Evolutionary conservation across 2,329 filamentous ascomycete species (phyloP), one percentile per base, ranked within the genome.

Genomic region (Huntiella savannae): DNA sequence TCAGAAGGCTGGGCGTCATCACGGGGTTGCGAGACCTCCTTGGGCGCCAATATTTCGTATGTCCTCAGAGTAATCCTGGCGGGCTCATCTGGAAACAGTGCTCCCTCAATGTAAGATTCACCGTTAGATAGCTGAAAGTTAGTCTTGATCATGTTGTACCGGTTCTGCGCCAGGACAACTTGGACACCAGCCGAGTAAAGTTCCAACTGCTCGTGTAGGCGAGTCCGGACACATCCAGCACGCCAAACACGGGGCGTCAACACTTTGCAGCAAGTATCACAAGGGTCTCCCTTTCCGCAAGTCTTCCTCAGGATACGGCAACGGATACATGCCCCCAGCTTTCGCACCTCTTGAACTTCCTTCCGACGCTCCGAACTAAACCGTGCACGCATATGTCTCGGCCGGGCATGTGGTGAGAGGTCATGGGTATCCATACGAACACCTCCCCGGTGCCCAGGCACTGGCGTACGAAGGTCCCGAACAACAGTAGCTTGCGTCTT

Each of bases 301-400:
- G 73, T 76, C 60, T 80, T 80, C 48, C 75, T 68, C 33, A 80
- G 59, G 51, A 79, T 78, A 34, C 75, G 68, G 54, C 76, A 80
- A 39, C 76, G 65, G 45, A 79, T 77, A 53, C 76, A 80, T 10
- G 76, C 75, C 4, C 76, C 76, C 33, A 75, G 68, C 53, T 75
- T 75, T 17, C 76, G 70, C 16, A 79, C 72, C 51, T 75, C 71
- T 52, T 77, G 73, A 2, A 80, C 75, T 54, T 79, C 72, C 55
- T 73, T 76, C 16, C 76, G 65, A n/a, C 76, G 65, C 1, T 62
- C 62, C 4, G 71, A 63, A 15, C 68, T 71, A 52, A 79, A 79
- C 6, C 70, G 64, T 3, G 72, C 70, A 7, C 75, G 68, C 5
- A 68, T 66, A 53, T 77, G 67, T 12, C 68, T 67, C 1, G 67